These are phyloP conservation scores for Harringtonia lauricola DNA, from an alignment of 2,329 filamentous ascomycete genomes.

Conservation along the genomic window DNA sequence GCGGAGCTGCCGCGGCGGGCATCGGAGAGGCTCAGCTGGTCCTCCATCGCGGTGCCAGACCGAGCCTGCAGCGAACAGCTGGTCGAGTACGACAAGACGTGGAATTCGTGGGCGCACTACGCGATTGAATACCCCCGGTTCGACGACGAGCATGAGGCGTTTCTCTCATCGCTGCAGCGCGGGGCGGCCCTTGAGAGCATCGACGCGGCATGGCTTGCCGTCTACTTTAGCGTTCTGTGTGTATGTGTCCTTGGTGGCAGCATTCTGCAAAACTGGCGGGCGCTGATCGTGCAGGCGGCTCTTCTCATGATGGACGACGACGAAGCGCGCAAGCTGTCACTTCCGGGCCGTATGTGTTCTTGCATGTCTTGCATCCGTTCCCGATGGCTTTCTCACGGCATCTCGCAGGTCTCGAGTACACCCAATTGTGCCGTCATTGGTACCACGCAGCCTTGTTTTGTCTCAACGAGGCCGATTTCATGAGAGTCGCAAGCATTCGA, in stretches of 20 bases:
- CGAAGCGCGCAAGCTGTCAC: background rate
- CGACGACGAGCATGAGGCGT: background rate
- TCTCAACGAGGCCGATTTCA: background rate
- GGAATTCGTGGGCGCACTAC: constrained; percentile 2
- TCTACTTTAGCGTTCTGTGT: background rate
- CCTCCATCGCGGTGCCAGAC: background rate
- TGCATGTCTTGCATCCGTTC: too few relatives aligned
- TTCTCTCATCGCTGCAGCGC: background rate
- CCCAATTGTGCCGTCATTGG: background rate
- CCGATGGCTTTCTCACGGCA: too few relatives aligned
- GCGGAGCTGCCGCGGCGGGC: background rate
- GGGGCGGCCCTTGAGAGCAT: background rate
- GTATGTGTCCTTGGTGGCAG: background rate
- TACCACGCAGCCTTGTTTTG: background rate
- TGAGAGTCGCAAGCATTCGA: background rate
- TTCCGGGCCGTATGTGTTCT: background rate
- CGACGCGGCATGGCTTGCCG: background rate
- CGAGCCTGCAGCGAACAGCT: background rate
- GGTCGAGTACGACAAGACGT: constrained; percentile 2
- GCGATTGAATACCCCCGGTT: background rate
- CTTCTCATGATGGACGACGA: background rate
- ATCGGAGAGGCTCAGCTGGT: background rate
- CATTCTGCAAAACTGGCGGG: background rate
- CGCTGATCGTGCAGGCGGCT: background rate
- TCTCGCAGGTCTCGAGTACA: background rate